These are phyloP conservation scores for Melaleuca alternifolia DNA, from an alignment of 345 rosid species.

Conservation along the genomic window DNA sequence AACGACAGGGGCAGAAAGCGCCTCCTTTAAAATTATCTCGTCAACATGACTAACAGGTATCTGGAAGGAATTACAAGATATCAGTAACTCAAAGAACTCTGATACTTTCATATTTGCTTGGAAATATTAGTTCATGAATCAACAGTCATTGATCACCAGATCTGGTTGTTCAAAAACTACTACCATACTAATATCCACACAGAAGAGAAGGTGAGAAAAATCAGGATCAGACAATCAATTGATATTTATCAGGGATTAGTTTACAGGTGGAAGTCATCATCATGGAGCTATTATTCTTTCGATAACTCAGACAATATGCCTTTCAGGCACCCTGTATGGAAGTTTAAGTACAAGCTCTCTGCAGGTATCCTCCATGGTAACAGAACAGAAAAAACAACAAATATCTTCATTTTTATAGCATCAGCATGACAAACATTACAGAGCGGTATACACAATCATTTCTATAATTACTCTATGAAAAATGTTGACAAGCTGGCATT, in stretches of 20 bases:
- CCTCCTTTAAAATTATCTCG: conserved; percentile 40
- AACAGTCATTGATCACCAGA: neutral
- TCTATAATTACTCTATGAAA: neutral
- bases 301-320: neutral
- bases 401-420: too few relatives aligned
- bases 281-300: neutral
- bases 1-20: conserved; percentile 62
- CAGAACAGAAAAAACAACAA: too few relatives aligned
- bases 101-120: neutral
- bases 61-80: conserved; percentile 23
- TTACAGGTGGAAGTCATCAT: neutral
- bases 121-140: neutral
- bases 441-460: neutral
- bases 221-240: neutral
- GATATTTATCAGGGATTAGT: neutral
- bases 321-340: neutral
- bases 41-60: conserved; percentile 67
- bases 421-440: too few relatives aligned
- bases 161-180: neutral
- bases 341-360: neutral
- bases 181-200: neutral
- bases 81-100: neutral
- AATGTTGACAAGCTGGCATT: neutral
- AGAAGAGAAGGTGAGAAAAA: neutral
- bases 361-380: too few relatives aligned